phyloP scores from a whole-genome alignment of 2,329 filamentous ascomycete genomes.

The Fusarium ambrosium region DNA sequence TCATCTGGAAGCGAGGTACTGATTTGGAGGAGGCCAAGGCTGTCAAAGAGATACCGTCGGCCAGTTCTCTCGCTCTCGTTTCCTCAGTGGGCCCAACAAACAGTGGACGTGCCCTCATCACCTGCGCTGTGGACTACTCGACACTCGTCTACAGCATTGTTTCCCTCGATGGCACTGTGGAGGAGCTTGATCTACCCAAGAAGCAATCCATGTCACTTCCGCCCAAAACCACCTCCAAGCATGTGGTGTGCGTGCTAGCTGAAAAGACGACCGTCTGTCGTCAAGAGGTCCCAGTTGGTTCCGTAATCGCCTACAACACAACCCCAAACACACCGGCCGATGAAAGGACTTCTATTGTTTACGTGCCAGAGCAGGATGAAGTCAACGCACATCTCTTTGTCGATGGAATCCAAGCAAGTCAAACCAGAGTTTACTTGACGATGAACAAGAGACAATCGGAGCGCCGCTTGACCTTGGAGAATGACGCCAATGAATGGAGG shows the following conservation, averaged over 20 bases:
- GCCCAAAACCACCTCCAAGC: not conserved
- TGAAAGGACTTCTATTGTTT: not conserved
- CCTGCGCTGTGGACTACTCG: not conserved
- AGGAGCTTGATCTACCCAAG: not conserved
- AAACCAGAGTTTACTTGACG: not conserved
- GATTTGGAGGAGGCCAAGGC: not conserved
- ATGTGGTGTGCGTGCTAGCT: not conserved
- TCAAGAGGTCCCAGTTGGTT: not conserved
- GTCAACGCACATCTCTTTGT: not conserved
- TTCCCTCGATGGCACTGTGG: not conserved
- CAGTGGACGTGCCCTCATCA: not conserved
- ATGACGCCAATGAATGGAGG: not conserved
- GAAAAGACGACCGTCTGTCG: not conserved
- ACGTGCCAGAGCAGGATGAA: not conserved
- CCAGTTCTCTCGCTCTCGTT: not conserved
- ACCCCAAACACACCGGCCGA: not conserved
- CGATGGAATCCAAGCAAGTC: not conserved
- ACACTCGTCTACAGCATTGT: not conserved
- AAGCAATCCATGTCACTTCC: not conserved
- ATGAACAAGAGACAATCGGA: not conserved
- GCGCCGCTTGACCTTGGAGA: not conserved
- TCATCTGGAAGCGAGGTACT: not conserved
- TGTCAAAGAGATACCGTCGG: not conserved
- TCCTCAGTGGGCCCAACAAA: not conserved
- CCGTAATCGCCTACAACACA: not conserved